phyloP scores from a whole-genome alignment of 331 rosid genomes.

The Spiraea crenata region DNA sequence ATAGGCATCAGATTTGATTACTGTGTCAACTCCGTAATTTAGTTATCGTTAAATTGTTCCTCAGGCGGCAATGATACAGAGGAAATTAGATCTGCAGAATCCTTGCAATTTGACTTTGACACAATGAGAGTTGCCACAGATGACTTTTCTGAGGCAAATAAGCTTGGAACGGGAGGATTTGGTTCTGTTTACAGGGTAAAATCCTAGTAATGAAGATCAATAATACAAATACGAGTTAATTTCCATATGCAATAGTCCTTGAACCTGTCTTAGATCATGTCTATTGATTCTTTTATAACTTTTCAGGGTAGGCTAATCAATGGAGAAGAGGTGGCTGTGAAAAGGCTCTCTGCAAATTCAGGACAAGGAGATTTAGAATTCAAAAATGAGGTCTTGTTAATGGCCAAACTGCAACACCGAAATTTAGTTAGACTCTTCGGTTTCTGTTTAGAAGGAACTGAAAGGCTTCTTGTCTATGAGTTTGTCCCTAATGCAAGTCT shows the following conservation, averaged over 20 bases:
- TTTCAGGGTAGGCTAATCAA: no score
- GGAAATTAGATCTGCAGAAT: constrained; percentile 12
- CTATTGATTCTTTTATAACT: not conserved
- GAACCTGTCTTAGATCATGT: not conserved
- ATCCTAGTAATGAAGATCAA: no score
- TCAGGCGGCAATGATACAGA: not conserved
- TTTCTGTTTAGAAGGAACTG: no score
- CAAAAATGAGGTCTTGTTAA: not conserved
- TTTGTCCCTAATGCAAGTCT: constrained; percentile 1
- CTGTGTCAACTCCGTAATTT: not conserved
- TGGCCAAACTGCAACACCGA: not conserved
- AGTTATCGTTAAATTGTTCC: not conserved
- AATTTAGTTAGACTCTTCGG: no score
- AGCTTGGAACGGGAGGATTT: constrained; percentile 23
- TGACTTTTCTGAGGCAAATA: no score
- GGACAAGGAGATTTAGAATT: constrained; percentile 5
- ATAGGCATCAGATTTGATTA: not conserved
- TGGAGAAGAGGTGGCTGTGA: not conserved
- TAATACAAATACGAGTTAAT: no score
- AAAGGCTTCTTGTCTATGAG: no score
- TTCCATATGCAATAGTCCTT: not conserved
- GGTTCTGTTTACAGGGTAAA: constrained; percentile 33
- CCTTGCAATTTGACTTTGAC: constrained; percentile 12
- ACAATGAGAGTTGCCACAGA: no score
- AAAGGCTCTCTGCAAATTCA: not conserved